These are phyloP conservation scores for Amanita subjunquillea DNA, from an alignment of 768 basidiomycete species.

Conservation along the genomic window DNA sequence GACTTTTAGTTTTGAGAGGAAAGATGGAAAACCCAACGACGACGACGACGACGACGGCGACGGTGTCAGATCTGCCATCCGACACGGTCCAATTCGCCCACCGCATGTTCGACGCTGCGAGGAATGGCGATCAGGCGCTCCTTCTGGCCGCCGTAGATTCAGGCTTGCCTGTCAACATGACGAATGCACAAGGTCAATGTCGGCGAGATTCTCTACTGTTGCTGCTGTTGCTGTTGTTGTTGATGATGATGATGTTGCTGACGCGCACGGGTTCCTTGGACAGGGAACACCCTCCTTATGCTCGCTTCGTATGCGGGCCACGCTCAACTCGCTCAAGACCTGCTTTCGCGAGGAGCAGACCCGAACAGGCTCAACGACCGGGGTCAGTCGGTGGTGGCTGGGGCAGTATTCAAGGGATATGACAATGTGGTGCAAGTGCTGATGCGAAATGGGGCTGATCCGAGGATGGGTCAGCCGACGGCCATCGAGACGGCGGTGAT, in stretches of 20 bases:
- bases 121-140: slow-evolving; percentile 40
- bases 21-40: too few relatives aligned
- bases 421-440: slow-evolving; percentile 53
- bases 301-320: slow-evolving; percentile 70
- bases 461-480: slow-evolving; percentile 52
- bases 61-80: slow-evolving; percentile 16
- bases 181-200: slow-evolving; percentile 52
- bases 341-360: slow-evolving; percentile 51
- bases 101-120: slow-evolving; percentile 68
- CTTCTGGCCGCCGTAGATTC: slow-evolving; percentile 50
- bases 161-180: slow-evolving; percentile 63
- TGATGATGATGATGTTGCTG: too few relatives aligned
- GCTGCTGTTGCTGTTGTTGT: slow-evolving; percentile 3
- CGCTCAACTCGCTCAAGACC: slow-evolving; percentile 34
- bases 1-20: too few relatives aligned
- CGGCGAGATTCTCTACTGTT: background rate
- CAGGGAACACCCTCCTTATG: slow-evolving; percentile 76
- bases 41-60: background rate
- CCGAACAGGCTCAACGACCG: slow-evolving; percentile 62
- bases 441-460: slow-evolving; percentile 47
- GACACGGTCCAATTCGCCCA: slow-evolving; percentile 49
- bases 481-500: slow-evolving; percentile 62
- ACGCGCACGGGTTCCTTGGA: background rate
- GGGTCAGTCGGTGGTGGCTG: slow-evolving; percentile 65
- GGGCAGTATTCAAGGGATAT: slow-evolving; percentile 68